Evolutionary conservation across 495 filamentous ascomycete genomes (phyloP), one percentile per base, ranked within the genome.

Genomic region (Penicillium psychrofluorescens): DNA sequence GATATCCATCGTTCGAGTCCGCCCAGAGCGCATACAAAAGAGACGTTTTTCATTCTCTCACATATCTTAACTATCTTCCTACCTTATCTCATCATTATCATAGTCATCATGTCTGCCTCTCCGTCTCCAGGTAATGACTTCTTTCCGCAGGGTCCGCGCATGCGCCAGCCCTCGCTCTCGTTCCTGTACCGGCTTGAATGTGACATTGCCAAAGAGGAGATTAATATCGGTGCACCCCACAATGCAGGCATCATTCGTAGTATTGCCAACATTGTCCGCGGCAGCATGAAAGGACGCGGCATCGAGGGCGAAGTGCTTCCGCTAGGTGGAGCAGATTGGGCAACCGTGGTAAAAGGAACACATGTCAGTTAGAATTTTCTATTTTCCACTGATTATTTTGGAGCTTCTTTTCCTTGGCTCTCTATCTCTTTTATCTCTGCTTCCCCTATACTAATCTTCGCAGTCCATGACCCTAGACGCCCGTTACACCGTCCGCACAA

Each of bases 381-480:
- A 22, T 6, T 22, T 22, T 22, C 4, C 22, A 22, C 6, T 22
- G 22, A 22, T 22, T 6, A 3, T 6, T 22, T 22, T 22, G 22
- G 4, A 6, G 22, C 6, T 6, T 22, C 22, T 22, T 22, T 4
- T 6, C 22, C 22, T 4, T 3, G 22, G 22, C 4, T 4, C 0
- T 22, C 27, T 29, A 10, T 40, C 6, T 16, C 29, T n/a, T n/a
- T 27, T 38, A n/a, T 37, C 16, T 15, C 35, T 37, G 10, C 11
- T 16, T 15, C 7, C 9, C 11, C 1, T 10, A 43, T 10, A 36
- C 12, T 5, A 36, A 37, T 22, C 14, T 15, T 32, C 10, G 38
- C 14, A 66, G 59, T 63, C 57, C 28, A 66, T 63, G 60, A 56
- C 48, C 1, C 52, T 66, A 3, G 59, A 66, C 40, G 62, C 58